Conservation (phyloP, 2,329 filamentous ascomycete genomes). For the Aspergillus pseudoglaucus region DNA sequence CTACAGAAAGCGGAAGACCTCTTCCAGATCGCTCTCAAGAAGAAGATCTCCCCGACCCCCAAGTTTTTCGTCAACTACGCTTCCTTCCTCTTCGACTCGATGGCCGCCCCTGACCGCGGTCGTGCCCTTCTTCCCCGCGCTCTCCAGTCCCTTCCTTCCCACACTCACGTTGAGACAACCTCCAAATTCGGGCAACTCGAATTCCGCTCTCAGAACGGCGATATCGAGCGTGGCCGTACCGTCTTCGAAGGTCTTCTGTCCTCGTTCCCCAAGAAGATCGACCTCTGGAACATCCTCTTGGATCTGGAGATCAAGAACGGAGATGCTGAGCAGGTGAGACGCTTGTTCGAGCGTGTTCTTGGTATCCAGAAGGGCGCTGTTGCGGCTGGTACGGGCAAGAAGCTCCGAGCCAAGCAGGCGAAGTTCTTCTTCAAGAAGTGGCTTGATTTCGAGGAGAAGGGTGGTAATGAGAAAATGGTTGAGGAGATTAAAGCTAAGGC, state of each 20-base stretch:
- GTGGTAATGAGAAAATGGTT: constrained; percentile 62
- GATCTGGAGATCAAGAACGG: constrained; percentile 68
- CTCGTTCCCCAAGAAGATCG: constrained; percentile 80
- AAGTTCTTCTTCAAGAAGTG: constrained; percentile 87
- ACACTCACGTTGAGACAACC: constrained; percentile 67
- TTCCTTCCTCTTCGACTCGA: constrained; percentile 76
- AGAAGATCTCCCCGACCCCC: constrained; percentile 76
- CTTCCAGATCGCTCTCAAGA: constrained; percentile 81
- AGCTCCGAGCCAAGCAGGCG: constrained; percentile 74
- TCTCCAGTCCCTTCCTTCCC: constrained; percentile 68
- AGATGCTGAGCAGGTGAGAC: constrained; percentile 59
- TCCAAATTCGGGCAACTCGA: constrained; percentile 87
- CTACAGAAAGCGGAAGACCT: constrained; percentile 75
- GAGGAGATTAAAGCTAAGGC: constrained; percentile 67
- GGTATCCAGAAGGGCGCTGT: constrained; percentile 35
- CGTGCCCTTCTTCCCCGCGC: constrained; percentile 75
- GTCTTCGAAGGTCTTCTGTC: constrained; percentile 84
- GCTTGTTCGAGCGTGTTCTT: constrained; percentile 72
- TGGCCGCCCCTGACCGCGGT: constrained; percentile 63
- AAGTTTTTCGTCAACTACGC: constrained; percentile 93
- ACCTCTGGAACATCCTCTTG: constrained; percentile 87
- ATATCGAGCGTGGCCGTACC: constrained; percentile 85
- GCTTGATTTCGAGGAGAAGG: constrained; percentile 76
- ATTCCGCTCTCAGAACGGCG: constrained; percentile 75
- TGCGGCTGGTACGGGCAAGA: constrained; percentile 43